Evolutionary conservation across 768 basidiomycete genomes (phyloP).

Genomic region (Podaxis sp.): DNA sequence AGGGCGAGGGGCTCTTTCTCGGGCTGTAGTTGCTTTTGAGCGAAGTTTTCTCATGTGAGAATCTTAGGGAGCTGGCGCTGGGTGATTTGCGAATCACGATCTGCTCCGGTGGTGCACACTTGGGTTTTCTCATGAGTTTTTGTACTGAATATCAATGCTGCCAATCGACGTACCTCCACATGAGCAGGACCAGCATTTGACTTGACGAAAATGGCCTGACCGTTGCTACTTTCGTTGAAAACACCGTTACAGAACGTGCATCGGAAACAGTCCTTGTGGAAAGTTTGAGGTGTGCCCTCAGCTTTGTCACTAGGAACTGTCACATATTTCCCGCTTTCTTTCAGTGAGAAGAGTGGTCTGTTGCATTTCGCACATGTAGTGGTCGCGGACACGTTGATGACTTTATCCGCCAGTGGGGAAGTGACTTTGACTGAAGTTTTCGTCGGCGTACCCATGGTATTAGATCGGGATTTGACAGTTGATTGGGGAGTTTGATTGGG

Average conservation of each 20-base stretch:
- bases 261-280: slow-evolving; percentile 76
- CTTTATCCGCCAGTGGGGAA: slow-evolving; percentile 3
- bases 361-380: slow-evolving; percentile 62
- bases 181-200: slow-evolving; percentile 69
- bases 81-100: slow-evolving; percentile 37
- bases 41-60: slow-evolving; percentile 16
- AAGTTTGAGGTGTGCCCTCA: slow-evolving; percentile 49
- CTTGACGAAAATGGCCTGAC: slow-evolving; percentile 72
- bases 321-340: slow-evolving; percentile 64
- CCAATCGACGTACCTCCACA: slow-evolving; percentile 42
- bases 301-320: slow-evolving; percentile 60
- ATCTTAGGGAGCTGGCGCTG: slow-evolving; percentile 23
- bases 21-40: not conserved
- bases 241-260: slow-evolving; percentile 64
- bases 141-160: not conserved
- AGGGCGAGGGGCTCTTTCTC: slow-evolving; percentile 13
- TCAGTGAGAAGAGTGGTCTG: slow-evolving; percentile 54
- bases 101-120: slow-evolving; percentile 49
- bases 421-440: slow-evolving; percentile 27
- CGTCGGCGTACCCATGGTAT: slow-evolving; percentile 25
- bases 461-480: slow-evolving; percentile 18
- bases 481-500: slow-evolving; percentile 31
- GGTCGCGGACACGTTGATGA: slow-evolving; percentile 29
- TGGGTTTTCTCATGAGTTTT: slow-evolving; percentile 12
- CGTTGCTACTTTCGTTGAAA: slow-evolving; percentile 61